phyloP scores from a whole-genome alignment of 164 flowering plant genomes.

The Hamamelis virginiana region DNA sequence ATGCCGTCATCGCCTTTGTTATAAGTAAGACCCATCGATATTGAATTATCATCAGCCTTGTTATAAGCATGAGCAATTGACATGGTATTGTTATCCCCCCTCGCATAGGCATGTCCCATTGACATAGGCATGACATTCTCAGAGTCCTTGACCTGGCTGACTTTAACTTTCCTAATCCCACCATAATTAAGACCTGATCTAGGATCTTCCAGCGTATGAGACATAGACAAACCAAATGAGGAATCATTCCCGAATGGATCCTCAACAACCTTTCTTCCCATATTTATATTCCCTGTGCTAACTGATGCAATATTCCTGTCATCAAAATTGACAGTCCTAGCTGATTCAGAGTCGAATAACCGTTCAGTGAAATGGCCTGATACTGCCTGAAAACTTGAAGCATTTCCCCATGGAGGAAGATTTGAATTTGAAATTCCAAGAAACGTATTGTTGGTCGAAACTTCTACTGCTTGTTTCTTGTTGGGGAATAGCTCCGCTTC shows the following conservation, averaged over 20 bases:
- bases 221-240: constrained; percentile 36
- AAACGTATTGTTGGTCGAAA: constrained; percentile 23
- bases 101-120: constrained; percentile 22
- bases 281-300: constrained; percentile 14
- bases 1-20: constrained; percentile 23
- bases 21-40: constrained; percentile 25
- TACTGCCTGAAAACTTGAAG: constrained; percentile 29
- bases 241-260: constrained; percentile 31
- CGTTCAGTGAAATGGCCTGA: constrained; percentile 25
- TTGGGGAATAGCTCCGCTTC: constrained; percentile 36
- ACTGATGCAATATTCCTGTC: constrained; percentile 21
- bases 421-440: constrained; percentile 25
- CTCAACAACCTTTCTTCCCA: constrained; percentile 26
- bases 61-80: constrained; percentile 18
- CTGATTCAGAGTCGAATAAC: constrained; percentile 27
- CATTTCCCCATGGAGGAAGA: constrained; percentile 32
- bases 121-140: constrained; percentile 28
- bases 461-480: constrained; percentile 36
- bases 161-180: constrained; percentile 39
- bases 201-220: constrained; percentile 33
- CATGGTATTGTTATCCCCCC: constrained; percentile 14
- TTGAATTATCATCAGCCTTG: constrained; percentile 22
- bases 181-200: constrained; percentile 27
- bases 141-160: constrained; percentile 39
- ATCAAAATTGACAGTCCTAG: constrained; percentile 21